Conservation (phyloP, 441 rosid species). For the Codiaeum variegatum region DNA sequence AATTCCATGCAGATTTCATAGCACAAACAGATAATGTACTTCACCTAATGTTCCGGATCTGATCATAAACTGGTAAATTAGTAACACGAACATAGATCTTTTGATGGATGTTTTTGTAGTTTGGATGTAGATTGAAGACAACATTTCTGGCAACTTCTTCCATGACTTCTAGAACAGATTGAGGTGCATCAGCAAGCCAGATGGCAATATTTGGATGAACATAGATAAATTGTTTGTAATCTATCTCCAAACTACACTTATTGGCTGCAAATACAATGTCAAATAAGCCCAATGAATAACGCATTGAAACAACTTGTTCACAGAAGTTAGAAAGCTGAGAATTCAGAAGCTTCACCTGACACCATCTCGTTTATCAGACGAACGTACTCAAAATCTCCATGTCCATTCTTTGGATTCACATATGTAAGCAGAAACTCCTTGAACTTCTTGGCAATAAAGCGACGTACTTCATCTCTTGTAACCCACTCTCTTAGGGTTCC, state of each 20-base stretch:
- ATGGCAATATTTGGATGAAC: slow-evolving; percentile 95
- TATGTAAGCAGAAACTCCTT: slow-evolving; percentile 81
- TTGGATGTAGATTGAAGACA: slow-evolving; percentile 83
- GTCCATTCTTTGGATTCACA: slow-evolving; percentile 63
- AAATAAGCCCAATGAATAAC: not conserved
- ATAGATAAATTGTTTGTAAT: slow-evolving; percentile 83
- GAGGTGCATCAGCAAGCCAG: slow-evolving; percentile 99
- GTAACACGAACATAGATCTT: slow-evolving; percentile 83
- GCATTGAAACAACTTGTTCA: not conserved
- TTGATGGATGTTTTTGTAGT: slow-evolving; percentile 77
- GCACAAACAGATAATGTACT: not conserved
- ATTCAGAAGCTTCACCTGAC: slow-evolving; percentile 48
- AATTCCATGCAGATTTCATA: not conserved
- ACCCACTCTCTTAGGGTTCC: slow-evolving; percentile 97
- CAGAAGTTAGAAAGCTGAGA: not conserved
- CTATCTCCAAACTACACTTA: slow-evolving; percentile 87
- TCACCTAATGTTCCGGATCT: slow-evolving; percentile 90
- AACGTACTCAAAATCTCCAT: slow-evolving; percentile 71
- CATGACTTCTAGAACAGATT: slow-evolving; percentile 95
- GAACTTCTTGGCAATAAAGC: slow-evolving; percentile 86
- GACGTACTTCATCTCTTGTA: slow-evolving; percentile 90
- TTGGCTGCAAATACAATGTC: slow-evolving; percentile 59
- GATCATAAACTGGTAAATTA: slow-evolving; percentile 91
- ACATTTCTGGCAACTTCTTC: slow-evolving; percentile 79
- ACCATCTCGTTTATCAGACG: slow-evolving; percentile 87